These are phyloP conservation scores for Phanerochaete carnosa DNA, from an alignment of 768 basidiomycete genomes.

Conservation along the genomic window DNA sequence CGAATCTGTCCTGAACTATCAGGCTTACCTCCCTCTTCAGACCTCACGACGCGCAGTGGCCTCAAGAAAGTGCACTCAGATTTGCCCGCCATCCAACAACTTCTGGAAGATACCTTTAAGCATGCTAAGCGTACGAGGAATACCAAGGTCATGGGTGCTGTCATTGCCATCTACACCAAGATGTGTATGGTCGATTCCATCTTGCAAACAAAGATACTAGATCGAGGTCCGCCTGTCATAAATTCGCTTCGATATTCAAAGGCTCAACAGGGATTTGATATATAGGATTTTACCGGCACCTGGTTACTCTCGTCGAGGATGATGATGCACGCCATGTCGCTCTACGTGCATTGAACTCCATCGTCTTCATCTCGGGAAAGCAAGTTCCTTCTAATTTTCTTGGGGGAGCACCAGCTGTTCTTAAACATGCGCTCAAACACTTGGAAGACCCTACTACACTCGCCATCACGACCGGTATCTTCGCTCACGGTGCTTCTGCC, in stretches of 20 bases:
- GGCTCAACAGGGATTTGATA: neutral
- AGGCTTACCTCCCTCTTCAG: neutral
- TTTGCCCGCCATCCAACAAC: constrained; percentile 47
- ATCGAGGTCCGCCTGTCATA: neutral
- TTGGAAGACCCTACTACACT: neutral
- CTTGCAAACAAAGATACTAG: constrained; percentile 7
- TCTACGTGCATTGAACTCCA: neutral
- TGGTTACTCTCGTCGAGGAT: neutral
- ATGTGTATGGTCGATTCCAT: constrained; percentile 42
- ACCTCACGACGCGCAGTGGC: neutral
- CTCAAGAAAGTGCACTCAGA: constrained; percentile 55
- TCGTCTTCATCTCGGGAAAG: neutral
- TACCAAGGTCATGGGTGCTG: constrained; percentile 49
- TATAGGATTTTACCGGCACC: neutral
- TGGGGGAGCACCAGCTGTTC: neutral
- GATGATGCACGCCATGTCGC: neutral
- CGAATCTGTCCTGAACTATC: neutral
- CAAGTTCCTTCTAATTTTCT: neutral
- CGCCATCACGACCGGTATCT: neutral
- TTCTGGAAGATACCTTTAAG: constrained; percentile 45
- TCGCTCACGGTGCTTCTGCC: neutral
- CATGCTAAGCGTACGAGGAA: constrained; percentile 33
- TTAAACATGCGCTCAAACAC: neutral
- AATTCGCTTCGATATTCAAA: neutral
- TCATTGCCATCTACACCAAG: constrained; percentile 58